Conservation (phyloP, 805 yeast genomes). For the Suhomyces kilbournensis region DNA sequence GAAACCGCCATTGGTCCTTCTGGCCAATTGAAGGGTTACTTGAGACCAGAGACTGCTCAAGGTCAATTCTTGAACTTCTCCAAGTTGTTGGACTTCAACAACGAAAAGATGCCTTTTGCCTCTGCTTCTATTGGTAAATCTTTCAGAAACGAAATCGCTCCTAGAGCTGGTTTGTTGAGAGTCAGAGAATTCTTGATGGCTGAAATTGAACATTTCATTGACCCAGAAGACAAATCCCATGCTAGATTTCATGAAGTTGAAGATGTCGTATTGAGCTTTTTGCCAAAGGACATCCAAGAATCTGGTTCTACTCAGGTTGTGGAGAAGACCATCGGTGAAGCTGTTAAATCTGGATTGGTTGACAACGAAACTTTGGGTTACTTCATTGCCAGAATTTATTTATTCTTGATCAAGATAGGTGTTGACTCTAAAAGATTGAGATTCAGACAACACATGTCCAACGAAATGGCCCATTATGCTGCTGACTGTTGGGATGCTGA, state of each 20-base stretch:
- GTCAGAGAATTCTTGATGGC: constrained; percentile 99
- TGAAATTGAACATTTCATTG: constrained; percentile 97
- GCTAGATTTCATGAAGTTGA: constrained; percentile 73
- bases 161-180: constrained; percentile 95
- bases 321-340: constrained; percentile 79
- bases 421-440: constrained; percentile 79
- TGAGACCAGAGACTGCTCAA: constrained; percentile 99
- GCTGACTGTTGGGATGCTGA: constrained; percentile 99
- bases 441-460: constrained; percentile 97
- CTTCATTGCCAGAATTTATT: constrained; percentile 89
- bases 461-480: constrained; percentile 99
- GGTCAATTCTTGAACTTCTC: constrained; percentile 96
- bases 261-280: constrained; percentile 68
- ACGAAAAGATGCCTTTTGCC: constrained; percentile 98
- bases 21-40: constrained; percentile 90
- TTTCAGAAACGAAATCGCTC: constrained; percentile 97
- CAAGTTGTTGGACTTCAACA: constrained; percentile 91
- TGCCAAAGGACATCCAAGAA: constrained; percentile 86
- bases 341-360: constrained; percentile 82
- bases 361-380: constrained; percentile 97
- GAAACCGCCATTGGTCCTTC: constrained; percentile 99
- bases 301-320: constrained; percentile 71
- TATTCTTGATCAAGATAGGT: constrained; percentile 84
- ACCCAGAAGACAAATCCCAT: constrained; percentile 84
- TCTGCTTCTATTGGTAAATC: constrained; percentile 98